phyloP scores from a whole-genome alignment of 306 rosid genomes.

The Prunus fruticosa region DNA sequence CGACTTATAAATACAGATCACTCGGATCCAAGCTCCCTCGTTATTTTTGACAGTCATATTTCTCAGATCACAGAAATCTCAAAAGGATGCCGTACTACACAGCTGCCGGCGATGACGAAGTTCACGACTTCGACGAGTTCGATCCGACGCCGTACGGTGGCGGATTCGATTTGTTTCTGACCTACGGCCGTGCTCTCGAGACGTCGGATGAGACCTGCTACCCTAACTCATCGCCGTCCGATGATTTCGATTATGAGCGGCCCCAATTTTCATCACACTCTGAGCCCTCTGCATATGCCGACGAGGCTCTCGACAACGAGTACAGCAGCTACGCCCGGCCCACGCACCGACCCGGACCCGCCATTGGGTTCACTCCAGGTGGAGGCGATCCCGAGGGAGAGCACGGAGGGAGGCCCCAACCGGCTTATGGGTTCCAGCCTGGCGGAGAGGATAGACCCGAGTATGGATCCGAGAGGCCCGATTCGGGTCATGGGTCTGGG shows the following conservation, averaged over 20 bases:
- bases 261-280: constrained; percentile 51
- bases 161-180: constrained; percentile 36
- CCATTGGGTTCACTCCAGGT: constrained; percentile 7
- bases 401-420: constrained; percentile 22
- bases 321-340: constrained; percentile 68
- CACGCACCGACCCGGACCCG: constrained; percentile 47
- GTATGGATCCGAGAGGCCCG: constrained; percentile 23
- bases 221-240: constrained; percentile 31
- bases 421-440: constrained; percentile 27
- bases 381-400: constrained; percentile 15
- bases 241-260: constrained; percentile 69
- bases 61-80: neutral
- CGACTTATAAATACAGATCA: neutral
- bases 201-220: constrained; percentile 62
- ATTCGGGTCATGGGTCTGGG: constrained; percentile 27
- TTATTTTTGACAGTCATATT: neutral
- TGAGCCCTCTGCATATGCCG: constrained; percentile 70
- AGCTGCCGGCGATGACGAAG: constrained; percentile 17
- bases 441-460: constrained; percentile 13
- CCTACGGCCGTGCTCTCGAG: constrained; percentile 41
- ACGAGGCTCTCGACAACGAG: constrained; percentile 61
- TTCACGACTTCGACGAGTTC: constrained; percentile 45
- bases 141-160: constrained; percentile 51
- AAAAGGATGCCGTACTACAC: constrained; percentile 46
- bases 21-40: too few species aligned